Evolutionary conservation across 345 rosid genomes (phyloP).

Genomic region (Eucalyptus lansdowneana): DNA sequence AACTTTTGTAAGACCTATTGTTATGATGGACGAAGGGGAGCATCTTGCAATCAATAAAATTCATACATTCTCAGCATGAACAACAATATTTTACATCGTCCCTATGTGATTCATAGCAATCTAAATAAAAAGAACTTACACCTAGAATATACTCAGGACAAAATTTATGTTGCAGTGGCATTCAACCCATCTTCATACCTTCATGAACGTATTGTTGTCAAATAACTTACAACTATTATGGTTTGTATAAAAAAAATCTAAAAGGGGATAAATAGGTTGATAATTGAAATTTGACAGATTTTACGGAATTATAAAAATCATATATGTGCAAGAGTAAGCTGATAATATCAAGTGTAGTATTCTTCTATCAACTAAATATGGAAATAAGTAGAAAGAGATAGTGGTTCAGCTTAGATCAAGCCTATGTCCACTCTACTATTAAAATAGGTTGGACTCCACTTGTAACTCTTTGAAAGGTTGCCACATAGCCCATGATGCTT

Average conservation of each 20-base stretch:
- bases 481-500: neutral
- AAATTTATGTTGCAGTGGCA: neutral
- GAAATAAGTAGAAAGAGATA: too few relatives aligned
- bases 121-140: neutral
- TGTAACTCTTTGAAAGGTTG: neutral
- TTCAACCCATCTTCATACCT: neutral
- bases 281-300: too few relatives aligned
- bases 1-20: too few relatives aligned
- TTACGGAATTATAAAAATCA: too few relatives aligned
- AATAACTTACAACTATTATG: too few relatives aligned
- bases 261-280: neutral
- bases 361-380: neutral
- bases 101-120: neutral
- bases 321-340: neutral
- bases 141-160: neutral
- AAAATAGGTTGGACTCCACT: neutral
- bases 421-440: rapidly evolving
- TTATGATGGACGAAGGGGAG: too few relatives aligned
- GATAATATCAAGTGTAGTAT: neutral
- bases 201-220: rapidly evolving
- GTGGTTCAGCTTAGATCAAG: rapidly evolving
- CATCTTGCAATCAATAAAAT: neutral
- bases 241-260: too few relatives aligned
- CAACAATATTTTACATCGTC: rapidly evolving
- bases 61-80: neutral